These are phyloP conservation scores for Chrysosporium keratinophilum DNA, from an alignment of 2,329 filamentous ascomycete species.

Conservation along the genomic window DNA sequence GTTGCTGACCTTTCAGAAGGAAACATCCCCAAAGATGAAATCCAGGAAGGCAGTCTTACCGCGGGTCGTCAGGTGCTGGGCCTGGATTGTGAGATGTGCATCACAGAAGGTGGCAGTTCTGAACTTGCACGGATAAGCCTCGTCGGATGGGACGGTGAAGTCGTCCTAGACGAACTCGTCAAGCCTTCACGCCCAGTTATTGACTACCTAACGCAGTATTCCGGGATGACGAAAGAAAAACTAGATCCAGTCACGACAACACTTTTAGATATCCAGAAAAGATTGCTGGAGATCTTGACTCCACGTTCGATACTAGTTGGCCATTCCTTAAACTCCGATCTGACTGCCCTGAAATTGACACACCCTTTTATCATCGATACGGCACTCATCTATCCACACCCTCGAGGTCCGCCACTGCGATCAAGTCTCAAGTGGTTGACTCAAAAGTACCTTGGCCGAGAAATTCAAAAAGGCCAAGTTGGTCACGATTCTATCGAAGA, in stretches of 20 bases:
- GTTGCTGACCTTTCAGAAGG: conserved; percentile 59
- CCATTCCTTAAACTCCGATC: conserved; percentile 42
- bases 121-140: conserved; percentile 84
- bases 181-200: conserved; percentile 80
- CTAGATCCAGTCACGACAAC: conserved; percentile 74
- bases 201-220: conserved; percentile 85
- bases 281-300: conserved; percentile 58
- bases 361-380: conserved; percentile 95
- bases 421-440: conserved; percentile 82
- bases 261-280: conserved; percentile 68
- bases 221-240: conserved; percentile 82
- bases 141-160: conserved; percentile 71
- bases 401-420: conserved; percentile 78
- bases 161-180: conserved; percentile 80
- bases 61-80: conserved; percentile 69
- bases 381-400: conserved; percentile 78
- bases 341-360: conserved; percentile 71
- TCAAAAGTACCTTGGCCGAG: conserved; percentile 71
- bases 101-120: conserved; percentile 66
- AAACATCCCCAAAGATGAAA: conserved; percentile 55
- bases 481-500: conserved; percentile 94
- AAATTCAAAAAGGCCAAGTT: conserved; percentile 70
- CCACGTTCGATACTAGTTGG: conserved; percentile 38
- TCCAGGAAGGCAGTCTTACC: conserved; percentile 72
- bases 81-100: conserved; percentile 96